Evolutionary conservation across 495 filamentous ascomycete species (phyloP).

Genomic region (Trypethelium eluteriae): DNA sequence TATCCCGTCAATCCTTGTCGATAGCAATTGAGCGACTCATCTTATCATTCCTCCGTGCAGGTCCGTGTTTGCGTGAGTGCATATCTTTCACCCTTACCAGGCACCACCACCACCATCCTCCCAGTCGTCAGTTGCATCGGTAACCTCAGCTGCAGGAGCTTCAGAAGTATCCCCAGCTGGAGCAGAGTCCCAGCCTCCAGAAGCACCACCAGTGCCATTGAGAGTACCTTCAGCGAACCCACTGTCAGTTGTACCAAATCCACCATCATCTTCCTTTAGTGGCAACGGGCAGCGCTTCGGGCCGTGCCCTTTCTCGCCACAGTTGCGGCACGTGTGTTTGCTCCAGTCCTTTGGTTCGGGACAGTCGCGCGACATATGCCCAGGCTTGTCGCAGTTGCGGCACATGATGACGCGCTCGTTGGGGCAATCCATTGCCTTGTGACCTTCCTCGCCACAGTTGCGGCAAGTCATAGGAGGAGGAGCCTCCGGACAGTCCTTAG

Average conservation of each 20-base stretch:
- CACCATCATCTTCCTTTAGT: slow-evolving; percentile 31
- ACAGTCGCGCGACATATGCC: slow-evolving; percentile 68
- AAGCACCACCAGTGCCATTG: slow-evolving; percentile 16
- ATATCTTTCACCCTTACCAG: not conserved
- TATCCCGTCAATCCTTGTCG: not conserved
- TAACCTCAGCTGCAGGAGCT: not conserved
- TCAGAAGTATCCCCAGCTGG: slow-evolving; percentile 2
- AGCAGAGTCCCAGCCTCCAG: slow-evolving; percentile 11
- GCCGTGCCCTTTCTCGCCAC: slow-evolving; percentile 66
- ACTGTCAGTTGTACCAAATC: not conserved
- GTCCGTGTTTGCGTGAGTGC: not conserved
- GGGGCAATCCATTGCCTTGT: slow-evolving; percentile 63
- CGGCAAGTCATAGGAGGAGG: slow-evolving; percentile 52
- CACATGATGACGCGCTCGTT: slow-evolving; percentile 40
- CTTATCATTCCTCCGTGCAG: not conserved
- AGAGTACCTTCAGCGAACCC: slow-evolving; percentile 6
- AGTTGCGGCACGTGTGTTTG: slow-evolving; percentile 68
- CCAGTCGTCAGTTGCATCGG: not conserved
- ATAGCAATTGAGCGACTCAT: too few species aligned
- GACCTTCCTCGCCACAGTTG: slow-evolving; percentile 64
- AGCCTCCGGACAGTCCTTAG: slow-evolving; percentile 58
- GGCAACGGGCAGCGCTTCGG: slow-evolving; percentile 52
- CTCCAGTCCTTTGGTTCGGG: slow-evolving; percentile 67
- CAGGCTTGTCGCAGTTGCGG: slow-evolving; percentile 63
- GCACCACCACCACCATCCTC: not conserved